Evolutionary conservation across 805 yeast species (phyloP), one percentile per base, ranked within the genome.

Genomic region (Zygosaccharomyces siamensis): DNA sequence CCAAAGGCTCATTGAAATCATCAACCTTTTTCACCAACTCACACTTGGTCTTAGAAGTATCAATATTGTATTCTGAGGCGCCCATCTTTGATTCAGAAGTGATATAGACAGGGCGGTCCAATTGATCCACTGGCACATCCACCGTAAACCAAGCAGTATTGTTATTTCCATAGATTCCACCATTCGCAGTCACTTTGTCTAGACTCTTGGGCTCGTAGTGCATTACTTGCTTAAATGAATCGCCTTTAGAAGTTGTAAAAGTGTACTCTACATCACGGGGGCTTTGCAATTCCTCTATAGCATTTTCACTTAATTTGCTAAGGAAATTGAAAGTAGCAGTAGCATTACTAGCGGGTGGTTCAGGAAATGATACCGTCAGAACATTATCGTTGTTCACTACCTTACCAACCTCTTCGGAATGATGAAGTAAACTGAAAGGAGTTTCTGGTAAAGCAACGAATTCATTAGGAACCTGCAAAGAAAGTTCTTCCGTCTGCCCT

Each of bases 111-210:
- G 61, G 47, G 8, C 50, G 47, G 10, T 46, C 45, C 23, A 63
- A 52, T 21, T 52, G 48, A 12, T 51, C 36, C 11, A 59, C 20
- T 39, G 69, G 69, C 11, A 65, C 49, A 39, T 62, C 60, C 16
- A 61, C 54, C 3, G 61, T 57, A 48, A 63, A 65, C 60, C 64
- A 63, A 4, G 63, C 63, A 7, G 62, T 57, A 10, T 49, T 56
- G 46, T 59, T 56, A 7, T 47, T 42, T 21, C 45, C 46, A 27
- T 47, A 54, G 16, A 58, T 56, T 20, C 65, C 66, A 42, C 64
- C 63, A 41, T 63, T 58, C 5, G 64, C 57, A 7, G 56, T 52
- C 12, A 61, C 42, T 7, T 30, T 37, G 16, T 56, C 46, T 7
- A 52, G 27, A 45, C 54, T 54, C 21, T 55, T 50, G 3, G 62